These are phyloP conservation scores for Melaleuca quinquenervia DNA, from an alignment of 345 rosid genomes.

Conservation along the genomic window DNA sequence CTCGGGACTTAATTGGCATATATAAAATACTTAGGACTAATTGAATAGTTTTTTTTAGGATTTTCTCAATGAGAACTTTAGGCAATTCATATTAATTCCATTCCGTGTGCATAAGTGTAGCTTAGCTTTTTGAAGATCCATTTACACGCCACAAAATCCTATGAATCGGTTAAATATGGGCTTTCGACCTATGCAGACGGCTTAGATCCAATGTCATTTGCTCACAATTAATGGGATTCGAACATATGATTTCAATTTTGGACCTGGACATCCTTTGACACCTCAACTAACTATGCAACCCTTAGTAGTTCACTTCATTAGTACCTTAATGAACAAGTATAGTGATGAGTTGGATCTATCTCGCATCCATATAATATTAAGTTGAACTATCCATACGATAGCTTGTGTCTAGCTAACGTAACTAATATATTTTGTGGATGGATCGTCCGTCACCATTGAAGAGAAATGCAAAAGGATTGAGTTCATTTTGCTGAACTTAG, in stretches of 20 bases:
- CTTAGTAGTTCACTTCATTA: not conserved
- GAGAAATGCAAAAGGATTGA: not conserved
- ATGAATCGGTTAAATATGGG: not conserved
- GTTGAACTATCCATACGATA: not conserved
- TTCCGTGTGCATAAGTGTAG: not conserved
- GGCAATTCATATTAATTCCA: not conserved
- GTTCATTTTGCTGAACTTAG: not conserved
- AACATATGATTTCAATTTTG: not conserved
- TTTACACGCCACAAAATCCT: not conserved
- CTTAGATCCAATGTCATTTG: not conserved
- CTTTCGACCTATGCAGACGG: not conserved
- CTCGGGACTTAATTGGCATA: not conserved
- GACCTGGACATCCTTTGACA: not conserved
- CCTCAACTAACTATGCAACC: not conserved
- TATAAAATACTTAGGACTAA: not conserved
- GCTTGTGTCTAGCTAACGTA: not conserved
- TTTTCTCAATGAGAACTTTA: not conserved
- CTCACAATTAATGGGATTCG: rapidly evolving
- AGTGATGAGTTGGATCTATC: not conserved
- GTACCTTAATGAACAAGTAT: not conserved
- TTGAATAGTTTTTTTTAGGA: not conserved
- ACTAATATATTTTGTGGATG: not conserved
- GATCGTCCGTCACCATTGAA: not conserved
- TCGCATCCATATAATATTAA: not conserved
- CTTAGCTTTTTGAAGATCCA: not conserved